Evolutionary conservation across 140 eudicot species (phyloP).

Genomic region (Senecio squalidus): DNA sequence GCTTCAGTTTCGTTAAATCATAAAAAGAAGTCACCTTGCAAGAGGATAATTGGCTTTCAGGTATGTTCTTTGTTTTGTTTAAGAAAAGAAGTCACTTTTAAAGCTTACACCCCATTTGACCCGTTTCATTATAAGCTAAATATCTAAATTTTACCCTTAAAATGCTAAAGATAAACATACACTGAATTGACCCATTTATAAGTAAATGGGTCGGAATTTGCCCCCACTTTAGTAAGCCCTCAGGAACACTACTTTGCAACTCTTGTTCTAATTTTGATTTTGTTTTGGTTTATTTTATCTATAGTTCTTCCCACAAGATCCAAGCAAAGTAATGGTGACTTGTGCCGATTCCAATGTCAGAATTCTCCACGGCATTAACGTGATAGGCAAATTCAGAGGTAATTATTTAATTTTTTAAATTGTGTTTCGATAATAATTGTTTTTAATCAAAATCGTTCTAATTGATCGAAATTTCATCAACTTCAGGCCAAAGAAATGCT

Average conservation of each 20-base stretch:
- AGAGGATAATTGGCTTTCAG: conserved; percentile 86
- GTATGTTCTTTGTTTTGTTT: conserved; percentile 30
- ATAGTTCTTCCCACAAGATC: conserved; percentile 74
- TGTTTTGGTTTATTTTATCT: too few relatives aligned
- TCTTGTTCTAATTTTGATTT: neutral
- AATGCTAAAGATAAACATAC: too few relatives aligned
- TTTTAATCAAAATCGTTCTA: neutral
- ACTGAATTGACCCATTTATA: too few relatives aligned
- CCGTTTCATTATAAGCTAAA: too few relatives aligned
- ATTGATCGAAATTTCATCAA: neutral
- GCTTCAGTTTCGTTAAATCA: conserved; percentile 46
- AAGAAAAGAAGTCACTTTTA: too few relatives aligned
- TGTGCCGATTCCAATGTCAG: conserved; percentile 85
- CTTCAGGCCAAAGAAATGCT: conserved; percentile 50
- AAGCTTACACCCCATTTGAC: too few relatives aligned
- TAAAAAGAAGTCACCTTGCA: conserved; percentile 77
- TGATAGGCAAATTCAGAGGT: conserved; percentile 79
- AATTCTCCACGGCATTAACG: conserved; percentile 57
- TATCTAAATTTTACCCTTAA: too few relatives aligned
- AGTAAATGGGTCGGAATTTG: too few relatives aligned
- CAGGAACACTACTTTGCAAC: neutral
- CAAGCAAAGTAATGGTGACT: conserved; percentile 78
- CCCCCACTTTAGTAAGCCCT: too few relatives aligned
- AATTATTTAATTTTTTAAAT: neutral
- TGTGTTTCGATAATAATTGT: neutral